Percentiles rank a stretch among this genome's conserved stretches.
These are phyloP conservation scores for Reutealis trisperma DNA, from an alignment of 345 rosid genomes.

Conservation along the genomic window DNA sequence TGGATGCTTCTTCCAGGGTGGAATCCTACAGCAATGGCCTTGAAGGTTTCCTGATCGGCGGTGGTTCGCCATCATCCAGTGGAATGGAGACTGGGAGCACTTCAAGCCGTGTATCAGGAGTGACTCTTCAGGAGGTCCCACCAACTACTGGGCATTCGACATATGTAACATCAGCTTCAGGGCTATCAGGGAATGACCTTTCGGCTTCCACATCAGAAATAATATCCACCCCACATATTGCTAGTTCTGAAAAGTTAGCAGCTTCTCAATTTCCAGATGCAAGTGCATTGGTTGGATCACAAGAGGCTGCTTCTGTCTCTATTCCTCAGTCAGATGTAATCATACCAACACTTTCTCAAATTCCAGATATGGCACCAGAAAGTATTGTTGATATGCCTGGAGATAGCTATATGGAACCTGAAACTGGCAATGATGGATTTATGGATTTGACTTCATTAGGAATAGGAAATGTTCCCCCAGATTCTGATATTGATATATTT, in stretches of 20 bases:
- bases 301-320: slow-evolving; percentile 42
- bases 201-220: slow-evolving; percentile 47
- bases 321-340: slow-evolving; percentile 44
- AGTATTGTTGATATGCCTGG: slow-evolving; percentile 37
- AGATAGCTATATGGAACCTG: slow-evolving; percentile 46
- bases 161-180: slow-evolving; percentile 28
- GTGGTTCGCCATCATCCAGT: slow-evolving; percentile 43
- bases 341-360: slow-evolving; percentile 52
- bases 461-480: slow-evolving; percentile 47
- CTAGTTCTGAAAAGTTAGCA: slow-evolving; percentile 48
- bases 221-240: slow-evolving; percentile 38
- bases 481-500: slow-evolving; percentile 67
- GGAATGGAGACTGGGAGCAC: slow-evolving; percentile 52
- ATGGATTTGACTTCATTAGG: slow-evolving; percentile 49
- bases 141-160: slow-evolving; percentile 50
- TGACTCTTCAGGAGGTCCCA: slow-evolving; percentile 79
- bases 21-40: slow-evolving; percentile 49
- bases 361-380: slow-evolving; percentile 53
- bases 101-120: slow-evolving; percentile 51
- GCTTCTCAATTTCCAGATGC: slow-evolving; percentile 44
- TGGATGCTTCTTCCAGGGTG: slow-evolving; percentile 46
- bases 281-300: slow-evolving; percentile 47
- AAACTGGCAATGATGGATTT: slow-evolving; percentile 41
- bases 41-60: slow-evolving; percentile 55
- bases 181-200: slow-evolving; percentile 29